These are phyloP conservation scores for Lachancea sp. DNA, from an alignment of 805 yeast species.

Conservation along the genomic window DNA sequence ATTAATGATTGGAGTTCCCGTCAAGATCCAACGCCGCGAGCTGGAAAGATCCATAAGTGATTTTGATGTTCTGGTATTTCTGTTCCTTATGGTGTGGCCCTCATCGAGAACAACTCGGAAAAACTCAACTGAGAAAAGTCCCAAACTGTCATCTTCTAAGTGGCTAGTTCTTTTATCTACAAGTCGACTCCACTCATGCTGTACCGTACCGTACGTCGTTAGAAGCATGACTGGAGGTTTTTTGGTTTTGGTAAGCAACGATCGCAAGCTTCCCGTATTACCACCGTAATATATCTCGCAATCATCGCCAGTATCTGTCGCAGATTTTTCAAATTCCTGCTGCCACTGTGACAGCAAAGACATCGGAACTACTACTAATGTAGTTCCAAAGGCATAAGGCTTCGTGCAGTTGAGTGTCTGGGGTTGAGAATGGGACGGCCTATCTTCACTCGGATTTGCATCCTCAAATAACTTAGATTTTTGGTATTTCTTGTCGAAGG, in stretches of 20 bases:
- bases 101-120: constrained; percentile 80
- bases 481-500: constrained; percentile 37
- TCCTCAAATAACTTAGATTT: constrained; percentile 4
- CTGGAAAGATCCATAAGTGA: constrained; percentile 64
- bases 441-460: constrained; percentile 4
- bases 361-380: constrained; percentile 83
- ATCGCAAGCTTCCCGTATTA: constrained; percentile 46
- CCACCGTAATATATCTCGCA: constrained; percentile 74
- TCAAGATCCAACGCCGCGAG: constrained; percentile 71
- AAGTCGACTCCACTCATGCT: constrained; percentile 60
- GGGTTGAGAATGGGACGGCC: constrained; percentile 4
- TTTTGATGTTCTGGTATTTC: constrained; percentile 70
- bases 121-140: constrained; percentile 66
- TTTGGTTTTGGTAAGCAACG: constrained; percentile 36
- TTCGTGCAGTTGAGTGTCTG: constrained; percentile 10
- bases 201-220: constrained; percentile 84
- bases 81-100: constrained; percentile 82
- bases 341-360: constrained; percentile 90
- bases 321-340: constrained; percentile 61
- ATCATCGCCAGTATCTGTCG: constrained; percentile 37
- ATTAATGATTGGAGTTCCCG: constrained; percentile 92
- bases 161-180: constrained; percentile 18
- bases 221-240: constrained; percentile 63
- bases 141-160: constrained; percentile 32
- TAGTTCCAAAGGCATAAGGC: constrained; percentile 61